Base-by-base conservation (phyloP, 805 yeast genomes). In the Millerozyma acaciae region DNA sequence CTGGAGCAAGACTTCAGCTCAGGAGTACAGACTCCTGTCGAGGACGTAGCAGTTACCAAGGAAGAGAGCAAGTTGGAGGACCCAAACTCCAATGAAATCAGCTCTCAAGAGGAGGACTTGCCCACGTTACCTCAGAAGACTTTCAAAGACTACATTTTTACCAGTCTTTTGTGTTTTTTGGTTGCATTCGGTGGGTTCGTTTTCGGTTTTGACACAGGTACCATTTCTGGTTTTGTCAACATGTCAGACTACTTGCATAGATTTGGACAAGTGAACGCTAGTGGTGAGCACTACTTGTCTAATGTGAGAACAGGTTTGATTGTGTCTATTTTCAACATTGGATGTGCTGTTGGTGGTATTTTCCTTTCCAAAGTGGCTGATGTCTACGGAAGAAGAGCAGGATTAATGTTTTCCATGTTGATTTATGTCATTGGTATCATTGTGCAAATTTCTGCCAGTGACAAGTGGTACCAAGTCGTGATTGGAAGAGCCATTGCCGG, bases 151-250 rank as follows among this genome's bases (percentile, higher is more conserved):
- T 59, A 64, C 36, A 21, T 54, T 6, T 43, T 55, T 15, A 57
- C 62, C 50, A 32, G 60, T 57, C 18, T 56, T 8, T 58, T 63
- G 37, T 78, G 86, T 57, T 46, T 68, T n/a, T 47, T 75, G 34
- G 75, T 81, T 43, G 84, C 86, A 20, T 81, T 81, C 42, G 87
- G 86, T 62, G 89, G 88, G 29, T 81, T 76, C 53, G 80, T 80
- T 28, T 81, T 78, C 50, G 88, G 88, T 39, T 80, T 80, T 72
- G 88, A 80, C 64, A 81, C 85, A 32, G 88, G 87, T 64, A 79
- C 87, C 43, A 75, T 80, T 56, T 78, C 84, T 25, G 86, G 86
- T 44, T 76, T 80, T 48, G 76, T 79, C 31, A 75, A 75, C 52
- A 75, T 80, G 78, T 47, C 65, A n/a, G 76, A 77, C 41, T 80